Base-by-base conservation (phyloP, 306 rosid genomes). In the Fagus sylvatica region DNA sequence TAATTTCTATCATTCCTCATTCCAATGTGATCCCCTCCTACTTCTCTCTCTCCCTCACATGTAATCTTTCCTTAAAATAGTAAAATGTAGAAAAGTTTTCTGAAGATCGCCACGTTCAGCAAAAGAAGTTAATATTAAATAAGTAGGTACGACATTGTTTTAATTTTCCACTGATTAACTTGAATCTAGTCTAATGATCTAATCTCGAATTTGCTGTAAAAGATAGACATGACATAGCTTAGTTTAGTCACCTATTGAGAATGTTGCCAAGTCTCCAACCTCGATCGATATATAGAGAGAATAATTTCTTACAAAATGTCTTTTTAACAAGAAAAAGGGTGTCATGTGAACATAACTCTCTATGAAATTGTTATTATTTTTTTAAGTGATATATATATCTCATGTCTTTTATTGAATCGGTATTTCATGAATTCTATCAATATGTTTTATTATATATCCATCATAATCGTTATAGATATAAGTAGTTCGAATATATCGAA, bases 1-100 rank as follows among this genome's bases (percentile, higher is more conserved):
- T 79, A 40, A 48, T 9, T 60, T 69, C 15, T 74, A 32, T 68
- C 64, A 36, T 79, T 74, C 83, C 83, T 75, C 86, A 75, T 83
- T 83, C 83, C 87, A 72, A 83, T 34, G 84, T 17, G 40, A 0
- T 48, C 53, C 33, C 28, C 28, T 46, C n/a, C n/a, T 17, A 12
- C 7, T 2, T 48, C 34, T 74, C 1, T n/a, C 40, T 70, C 49
- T 32, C 36, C 6, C 36, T 53, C 59, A 42, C 40, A n/a, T n/a
- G n/a, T n/a, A n/a, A n/a, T n/a, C n/a, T n/a, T n/a, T n/a, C 33
- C 33, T 28, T 8, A 22, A 56, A 7, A 22, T 56, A 22, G 22
- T 56, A n/a, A 56, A 49, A 12, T 8, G n/a, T 9, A 9, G 4
- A 22, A 56, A 56, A 56, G 33, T 19, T 56, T 56, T 56, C 64